phyloP scores from a whole-genome alignment of 495 filamentous ascomycete genomes.

The Talaromyces adpressus region DNA sequence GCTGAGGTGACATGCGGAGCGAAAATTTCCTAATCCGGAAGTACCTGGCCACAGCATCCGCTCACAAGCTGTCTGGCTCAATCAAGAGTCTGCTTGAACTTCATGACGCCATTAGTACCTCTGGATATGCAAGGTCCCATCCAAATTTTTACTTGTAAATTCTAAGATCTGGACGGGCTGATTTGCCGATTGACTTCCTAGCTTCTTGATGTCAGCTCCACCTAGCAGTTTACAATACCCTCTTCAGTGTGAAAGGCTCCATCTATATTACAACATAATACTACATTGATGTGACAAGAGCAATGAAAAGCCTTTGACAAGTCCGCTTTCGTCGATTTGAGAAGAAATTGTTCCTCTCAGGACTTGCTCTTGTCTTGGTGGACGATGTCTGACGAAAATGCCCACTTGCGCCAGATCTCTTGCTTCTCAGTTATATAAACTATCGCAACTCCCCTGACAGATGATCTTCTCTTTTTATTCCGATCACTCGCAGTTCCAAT shows the following conservation, averaged over 20 bases:
- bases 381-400: background rate
- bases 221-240: background rate
- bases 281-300: background rate
- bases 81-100: background rate
- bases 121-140: constrained; percentile 7
- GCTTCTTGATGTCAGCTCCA: background rate
- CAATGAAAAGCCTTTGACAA: background rate
- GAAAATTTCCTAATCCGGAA: constrained; percentile 9
- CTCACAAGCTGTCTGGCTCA: background rate
- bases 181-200: background rate
- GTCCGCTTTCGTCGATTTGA: constrained; percentile 4
- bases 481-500: constrained; percentile 8
- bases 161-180: background rate
- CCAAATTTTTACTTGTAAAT: background rate
- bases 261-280: background rate
- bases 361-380: background rate
- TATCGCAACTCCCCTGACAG: background rate
- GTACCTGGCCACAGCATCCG: constrained; percentile 1
- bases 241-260: background rate
- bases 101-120: constrained; percentile 1
- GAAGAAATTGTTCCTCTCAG: background rate
- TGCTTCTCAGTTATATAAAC: constrained; percentile 4
- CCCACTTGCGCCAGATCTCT: background rate
- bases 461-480: constrained; percentile 12
- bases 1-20: background rate